These are phyloP conservation scores for Mortierella sp. DNA, from an alignment of 371 early-diverging fungal species.

Conservation along the genomic window DNA sequence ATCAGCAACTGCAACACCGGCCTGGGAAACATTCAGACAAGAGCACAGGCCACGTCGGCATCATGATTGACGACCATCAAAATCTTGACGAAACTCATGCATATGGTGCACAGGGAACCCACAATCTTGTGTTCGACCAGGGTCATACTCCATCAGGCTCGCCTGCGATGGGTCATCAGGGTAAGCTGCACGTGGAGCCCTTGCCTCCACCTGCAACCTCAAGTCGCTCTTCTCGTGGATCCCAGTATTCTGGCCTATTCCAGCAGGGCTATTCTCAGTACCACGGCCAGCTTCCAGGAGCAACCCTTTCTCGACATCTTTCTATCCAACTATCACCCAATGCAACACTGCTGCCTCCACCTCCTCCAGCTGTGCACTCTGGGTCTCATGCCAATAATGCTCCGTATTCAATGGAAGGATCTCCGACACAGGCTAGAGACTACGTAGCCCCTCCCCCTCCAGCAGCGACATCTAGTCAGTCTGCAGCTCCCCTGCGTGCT, in stretches of 20 bases:
- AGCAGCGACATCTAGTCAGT: slow-evolving; percentile 8
- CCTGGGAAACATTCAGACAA: slow-evolving; percentile 16
- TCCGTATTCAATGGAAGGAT: slow-evolving; percentile 26
- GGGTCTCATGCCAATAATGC: slow-evolving; percentile 24
- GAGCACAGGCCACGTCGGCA: slow-evolving; percentile 58
- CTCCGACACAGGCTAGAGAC: slow-evolving; percentile 5
- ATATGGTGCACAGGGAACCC: slow-evolving; percentile 8
- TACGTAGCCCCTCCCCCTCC: slow-evolving; percentile 10
- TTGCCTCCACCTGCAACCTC: slow-evolving; percentile 17
- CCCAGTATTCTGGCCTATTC: slow-evolving; percentile 31
- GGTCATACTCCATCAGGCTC: slow-evolving; percentile 14
- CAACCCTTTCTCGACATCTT: slow-evolving; percentile 41
- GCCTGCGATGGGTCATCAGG: slow-evolving; percentile 5
- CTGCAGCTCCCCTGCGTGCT: neutral
- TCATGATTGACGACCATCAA: slow-evolving; percentile 54
- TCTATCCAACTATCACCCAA: slow-evolving; percentile 51
- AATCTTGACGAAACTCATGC: slow-evolving; percentile 20
- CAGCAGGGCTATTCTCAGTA: slow-evolving; percentile 50
- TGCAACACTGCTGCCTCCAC: slow-evolving; percentile 36
- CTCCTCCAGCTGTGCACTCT: slow-evolving; percentile 36
- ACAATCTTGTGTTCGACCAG: slow-evolving; percentile 26
- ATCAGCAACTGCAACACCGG: slow-evolving; percentile 8
- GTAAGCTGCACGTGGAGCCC: slow-evolving; percentile 8
- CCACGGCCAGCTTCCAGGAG: slow-evolving; percentile 43
- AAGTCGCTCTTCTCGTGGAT: slow-evolving; percentile 26